These are phyloP conservation scores for Vitis amurensis DNA, from an alignment of 164 flowering plant genomes.

Conservation along the genomic window DNA sequence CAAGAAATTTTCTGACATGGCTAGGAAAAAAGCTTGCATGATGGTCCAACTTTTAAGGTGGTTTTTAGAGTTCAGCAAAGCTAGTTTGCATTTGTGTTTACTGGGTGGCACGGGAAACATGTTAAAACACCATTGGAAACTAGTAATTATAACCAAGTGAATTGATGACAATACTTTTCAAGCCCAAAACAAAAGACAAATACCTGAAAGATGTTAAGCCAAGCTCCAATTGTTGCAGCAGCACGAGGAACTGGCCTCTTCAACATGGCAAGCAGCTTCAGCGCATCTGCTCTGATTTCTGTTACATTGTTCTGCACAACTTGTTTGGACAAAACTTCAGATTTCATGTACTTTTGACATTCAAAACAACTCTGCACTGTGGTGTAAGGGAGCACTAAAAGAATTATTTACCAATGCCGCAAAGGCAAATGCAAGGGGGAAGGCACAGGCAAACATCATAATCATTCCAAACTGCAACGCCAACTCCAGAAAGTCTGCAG, in stretches of 20 bases:
- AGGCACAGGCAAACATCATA: slow-evolving; percentile 99
- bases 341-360: not conserved
- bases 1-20: too few species aligned
- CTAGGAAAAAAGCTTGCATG: too few species aligned
- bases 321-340: not conserved
- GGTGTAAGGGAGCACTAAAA: slow-evolving; percentile 1
- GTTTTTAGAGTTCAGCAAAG: too few species aligned
- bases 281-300: slow-evolving; percentile 87
- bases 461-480: slow-evolving; percentile 95
- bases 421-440: slow-evolving; percentile 82
- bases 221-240: slow-evolving; percentile 87
- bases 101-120: too few species aligned
- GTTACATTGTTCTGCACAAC: slow-evolving; percentile 65
- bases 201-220: slow-evolving; percentile 96
- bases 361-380: not conserved
- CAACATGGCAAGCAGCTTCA: slow-evolving; percentile 75
- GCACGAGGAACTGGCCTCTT: slow-evolving; percentile 85
- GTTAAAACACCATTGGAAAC: too few species aligned
- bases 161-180: too few species aligned
- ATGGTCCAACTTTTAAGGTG: too few species aligned
- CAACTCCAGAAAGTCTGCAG: slow-evolving; percentile 84
- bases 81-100: too few species aligned
- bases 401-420: slow-evolving; percentile 60
- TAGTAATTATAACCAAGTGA: too few species aligned
- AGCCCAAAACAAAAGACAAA: not conserved